Evolutionary conservation across 257 asterid species (phyloP), one percentile per base, ranked within the genome.

Genomic region (Rhazya stricta): DNA sequence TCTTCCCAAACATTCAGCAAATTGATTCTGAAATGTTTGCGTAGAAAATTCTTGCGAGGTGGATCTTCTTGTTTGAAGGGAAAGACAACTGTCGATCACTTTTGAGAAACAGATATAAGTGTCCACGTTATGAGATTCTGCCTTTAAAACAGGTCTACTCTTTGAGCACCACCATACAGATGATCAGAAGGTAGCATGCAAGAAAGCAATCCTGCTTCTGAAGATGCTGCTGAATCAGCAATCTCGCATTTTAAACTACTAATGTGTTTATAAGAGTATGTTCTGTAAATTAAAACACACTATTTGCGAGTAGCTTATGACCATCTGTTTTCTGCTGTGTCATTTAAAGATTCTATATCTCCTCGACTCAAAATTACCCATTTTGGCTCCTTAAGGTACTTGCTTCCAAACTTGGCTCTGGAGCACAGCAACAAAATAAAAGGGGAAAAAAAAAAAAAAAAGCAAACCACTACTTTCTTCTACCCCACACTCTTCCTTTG

Each of bases 1-100:
- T 89, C 80, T 89, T 92, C 83, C 94, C 91, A 30, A 91, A 91
- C 51, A 75, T 92, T 77, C 84, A 95, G 89, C 99, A 92, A 83
- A 69, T 95, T 42, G 99, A 95, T 85, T 88, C 96, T 36, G 87
- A 88, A 80, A 63, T 91, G 34, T 91, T 88, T 78, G 86, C 83
- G 6, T 92, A 86, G 85, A 77, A 27, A 50, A 12, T 62, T 62
- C 67, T 50, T 29, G 6, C 51, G 66, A 30, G 74, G 9, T 43
- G 46, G 54, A 37, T 43, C 34, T 77, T 78, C 48, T 67, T 16
- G 69, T 68, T 21, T n/a, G 50, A 46, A 45, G 57, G 41, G 76
- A 42, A 15, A 25, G 62, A 48, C 61, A 29, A 54, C 25, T 56
- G 65, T 63, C 69, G 58, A 37, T 63, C 69, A 53, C 54, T 48